Conservation (phyloP, 352 stramenopile genomes). For the Peronospora destructor region DNA sequence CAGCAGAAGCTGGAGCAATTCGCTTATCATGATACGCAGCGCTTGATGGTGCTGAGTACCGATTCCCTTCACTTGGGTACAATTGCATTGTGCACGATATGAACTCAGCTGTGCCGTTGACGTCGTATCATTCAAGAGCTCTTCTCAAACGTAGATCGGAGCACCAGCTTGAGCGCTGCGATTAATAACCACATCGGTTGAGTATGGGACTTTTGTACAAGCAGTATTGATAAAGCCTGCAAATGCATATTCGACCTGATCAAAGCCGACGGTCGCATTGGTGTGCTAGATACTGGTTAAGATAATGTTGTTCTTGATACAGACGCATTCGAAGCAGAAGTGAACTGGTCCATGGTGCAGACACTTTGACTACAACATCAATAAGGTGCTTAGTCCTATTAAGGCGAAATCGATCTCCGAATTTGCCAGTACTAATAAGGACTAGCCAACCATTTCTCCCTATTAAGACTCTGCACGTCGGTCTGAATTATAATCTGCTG, state of each 20-base stretch:
- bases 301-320: constrained; percentile 47
- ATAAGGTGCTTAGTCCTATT: no score
- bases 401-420: no score
- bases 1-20: constrained; percentile 4
- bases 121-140: constrained; percentile 6
- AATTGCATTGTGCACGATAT: constrained; percentile 36
- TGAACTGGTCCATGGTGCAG: constrained; percentile 38
- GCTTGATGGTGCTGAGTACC: constrained; percentile 59
- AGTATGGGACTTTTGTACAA: no score
- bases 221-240: no score
- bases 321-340: constrained; percentile 49
- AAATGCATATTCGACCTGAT: no score
- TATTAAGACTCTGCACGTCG: no score
- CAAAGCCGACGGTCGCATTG: constrained; percentile 52
- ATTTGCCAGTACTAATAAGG: no score
- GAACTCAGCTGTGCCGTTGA: constrained; percentile 21
- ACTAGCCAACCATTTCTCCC: no score
- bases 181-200: no score
- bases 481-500: no score
- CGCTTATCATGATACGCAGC: constrained; percentile 45
- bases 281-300: constrained; percentile 65
- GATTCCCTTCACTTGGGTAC: constrained; percentile 57
- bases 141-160: constrained; percentile 3
- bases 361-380: no score
- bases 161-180: no score